Evolutionary conservation across 495 filamentous ascomycete genomes (phyloP), one percentile per base, ranked within the genome.

Genomic region (Penicillium odoratum): DNA sequence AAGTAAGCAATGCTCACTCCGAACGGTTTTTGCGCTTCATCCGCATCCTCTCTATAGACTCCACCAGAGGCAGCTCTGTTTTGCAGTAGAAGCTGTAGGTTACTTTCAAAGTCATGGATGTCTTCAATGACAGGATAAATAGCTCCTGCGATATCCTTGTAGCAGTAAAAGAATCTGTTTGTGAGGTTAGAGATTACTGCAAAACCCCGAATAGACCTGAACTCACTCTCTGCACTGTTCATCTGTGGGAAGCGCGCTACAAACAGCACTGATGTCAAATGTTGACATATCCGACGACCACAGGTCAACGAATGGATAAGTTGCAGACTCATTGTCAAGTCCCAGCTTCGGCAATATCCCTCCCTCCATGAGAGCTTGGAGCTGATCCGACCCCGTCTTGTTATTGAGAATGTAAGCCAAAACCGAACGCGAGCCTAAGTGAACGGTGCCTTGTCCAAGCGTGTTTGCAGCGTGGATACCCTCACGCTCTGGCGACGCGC

Each of bases 61-160:
- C 64, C 81, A 68, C 68, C 79, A 69, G 66, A 76, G 66, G 74
- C 48, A 7, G 80, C 79, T 50, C 90, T 75, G 58, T 85, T 87
- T 58, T 83, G 83, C 15, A 93, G 72, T 53, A 93, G 84, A 25
- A 85, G 75, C 61, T 87, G 81, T 7, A 93, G 76, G 42, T 82
- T 84, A 16, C 82, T 81, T 66, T 92, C 88, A 47, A 95, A 85
- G 43, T 82, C 77, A 45, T 82, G 80, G 26, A 90, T 79, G 64
- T 93, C 88, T 53, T 87, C 84, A 26, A 95, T 78, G 11, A 90
- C 89, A 10, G 89, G 88, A 76, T 90, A 95, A 51, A 93, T 88
- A 5, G 89, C 87, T n/a, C 90, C 88, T 1, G 89, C 82, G 4
- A 90, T 89, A 61, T 95, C 88, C 62, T 87, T 86, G 69, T 93